Percentiles rank a stretch among this genome's conserved stretches.
These are phyloP conservation scores for Candida sanyaensis DNA, from an alignment of 1,139 yeast species.

Conservation along the genomic window DNA sequence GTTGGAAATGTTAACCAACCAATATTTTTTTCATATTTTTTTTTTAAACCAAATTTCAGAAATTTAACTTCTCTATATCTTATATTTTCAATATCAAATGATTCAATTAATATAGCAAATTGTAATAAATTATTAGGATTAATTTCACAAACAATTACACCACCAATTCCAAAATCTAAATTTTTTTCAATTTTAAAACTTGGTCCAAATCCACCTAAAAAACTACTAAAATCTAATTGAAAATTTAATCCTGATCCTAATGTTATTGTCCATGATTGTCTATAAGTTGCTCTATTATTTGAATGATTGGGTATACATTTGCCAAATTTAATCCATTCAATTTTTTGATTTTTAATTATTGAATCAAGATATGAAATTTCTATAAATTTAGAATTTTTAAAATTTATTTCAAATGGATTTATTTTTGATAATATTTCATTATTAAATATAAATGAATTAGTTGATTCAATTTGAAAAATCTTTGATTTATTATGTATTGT, in stretches of 20 bases:
- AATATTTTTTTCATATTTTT: background rate
- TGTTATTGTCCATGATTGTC: slow-evolving; percentile 25
- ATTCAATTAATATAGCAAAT: slow-evolving; percentile 21
- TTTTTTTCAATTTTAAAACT: slow-evolving; percentile 14
- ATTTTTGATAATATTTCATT: slow-evolving; percentile 6
- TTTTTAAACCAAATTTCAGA: slow-evolving; percentile 13
- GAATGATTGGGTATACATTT: slow-evolving; percentile 14
- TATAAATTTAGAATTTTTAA: background rate
- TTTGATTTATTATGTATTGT: background rate
- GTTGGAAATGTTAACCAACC: slow-evolving; percentile 20
- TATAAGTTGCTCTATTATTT: slow-evolving; percentile 18
- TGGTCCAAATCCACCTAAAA: slow-evolving; percentile 19
- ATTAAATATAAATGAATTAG: slow-evolving; percentile 8
- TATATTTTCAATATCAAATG: slow-evolving; percentile 17
- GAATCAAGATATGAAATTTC: background rate
- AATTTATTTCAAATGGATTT: background rate
- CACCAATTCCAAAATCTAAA: slow-evolving; percentile 19
- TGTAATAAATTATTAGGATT: slow-evolving; percentile 23
- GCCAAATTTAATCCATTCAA: slow-evolving; percentile 7
- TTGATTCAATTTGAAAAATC: slow-evolving; percentile 2
- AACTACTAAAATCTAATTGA: slow-evolving; percentile 16
- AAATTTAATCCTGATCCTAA: slow-evolving; percentile 17
- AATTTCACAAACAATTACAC: slow-evolving; percentile 23
- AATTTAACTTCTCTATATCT: slow-evolving; percentile 18
- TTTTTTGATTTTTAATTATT: background rate